Percentiles rank a stretch among this genome's conserved stretches.
Conservation (phyloP, 2,329 filamentous ascomycete species). For the Cladobotryum mycophilum region DNA sequence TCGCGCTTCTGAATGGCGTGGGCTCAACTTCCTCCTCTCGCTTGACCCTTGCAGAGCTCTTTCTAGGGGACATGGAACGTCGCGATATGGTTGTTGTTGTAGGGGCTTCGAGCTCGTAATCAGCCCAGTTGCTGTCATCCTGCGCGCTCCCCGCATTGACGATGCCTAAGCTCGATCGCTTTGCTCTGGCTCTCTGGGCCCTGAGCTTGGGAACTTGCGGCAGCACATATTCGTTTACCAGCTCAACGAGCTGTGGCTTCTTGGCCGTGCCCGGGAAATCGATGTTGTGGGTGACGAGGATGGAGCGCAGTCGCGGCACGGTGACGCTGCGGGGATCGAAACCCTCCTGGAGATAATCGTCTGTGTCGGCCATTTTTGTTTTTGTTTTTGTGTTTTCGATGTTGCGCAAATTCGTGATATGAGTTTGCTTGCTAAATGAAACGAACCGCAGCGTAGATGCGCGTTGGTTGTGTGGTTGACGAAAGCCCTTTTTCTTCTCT, state of each 20-base stretch:
- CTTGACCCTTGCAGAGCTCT: constrained; percentile 47
- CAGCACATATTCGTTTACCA: constrained; percentile 73
- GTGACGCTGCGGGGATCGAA: constrained; percentile 83
- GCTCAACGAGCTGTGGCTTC: constrained; percentile 77
- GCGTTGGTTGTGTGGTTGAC: no score
- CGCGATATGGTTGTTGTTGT: constrained; percentile 42
- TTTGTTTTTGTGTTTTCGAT: neutral
- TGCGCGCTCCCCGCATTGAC: constrained; percentile 60
- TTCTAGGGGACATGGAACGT: constrained; percentile 50
- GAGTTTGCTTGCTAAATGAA: no score
- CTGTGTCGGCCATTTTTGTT: constrained; percentile 53
- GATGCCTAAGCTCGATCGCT: constrained; percentile 84
- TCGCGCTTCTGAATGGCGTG: constrained; percentile 38
- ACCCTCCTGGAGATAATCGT: constrained; percentile 79
- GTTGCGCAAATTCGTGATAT: no score
- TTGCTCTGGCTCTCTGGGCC: constrained; percentile 67
- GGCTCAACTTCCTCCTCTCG: constrained; percentile 37
- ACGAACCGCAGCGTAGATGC: no score
- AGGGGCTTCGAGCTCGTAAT: constrained; percentile 49
- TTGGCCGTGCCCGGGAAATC: constrained; percentile 84
- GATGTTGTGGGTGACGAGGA: constrained; percentile 83
- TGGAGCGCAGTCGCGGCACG: constrained; percentile 80
- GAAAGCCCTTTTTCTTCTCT: no score
- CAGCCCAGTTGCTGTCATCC: constrained; percentile 55
- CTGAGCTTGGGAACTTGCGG: constrained; percentile 75